Evolutionary conservation across 805 yeast species (phyloP).

Genomic region (Nakazawaea wickerhamii): DNA sequence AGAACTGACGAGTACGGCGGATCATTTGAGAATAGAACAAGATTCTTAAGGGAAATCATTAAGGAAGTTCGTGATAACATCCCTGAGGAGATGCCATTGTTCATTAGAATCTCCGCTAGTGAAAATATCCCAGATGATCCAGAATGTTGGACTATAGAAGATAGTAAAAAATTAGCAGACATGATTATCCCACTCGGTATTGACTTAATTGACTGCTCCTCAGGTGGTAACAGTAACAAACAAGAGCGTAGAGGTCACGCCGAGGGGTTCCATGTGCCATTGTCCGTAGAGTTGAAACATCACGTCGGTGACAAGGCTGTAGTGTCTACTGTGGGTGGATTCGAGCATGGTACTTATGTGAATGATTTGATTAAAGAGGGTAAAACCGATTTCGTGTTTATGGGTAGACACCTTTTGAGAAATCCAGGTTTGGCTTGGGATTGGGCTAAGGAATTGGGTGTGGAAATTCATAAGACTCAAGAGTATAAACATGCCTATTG

Average conservation of each 20-base stretch:
- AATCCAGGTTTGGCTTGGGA: conserved; percentile 45
- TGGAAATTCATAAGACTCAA: conserved; percentile 32
- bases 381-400: conserved; percentile 40
- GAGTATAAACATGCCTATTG: conserved; percentile 18
- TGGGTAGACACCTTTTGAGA: conserved; percentile 40
- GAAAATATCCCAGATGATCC: conserved; percentile 33
- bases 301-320: conserved; percentile 36
- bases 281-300: conserved; percentile 37
- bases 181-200: conserved; percentile 37
- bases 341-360: conserved; percentile 31
- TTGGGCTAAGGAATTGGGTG: conserved; percentile 46
- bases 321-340: conserved; percentile 44
- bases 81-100: conserved; percentile 39
- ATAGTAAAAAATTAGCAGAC: conserved; percentile 36
- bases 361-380: conserved; percentile 36
- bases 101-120: conserved; percentile 41
- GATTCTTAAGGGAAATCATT: conserved; percentile 42
- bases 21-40: conserved; percentile 48
- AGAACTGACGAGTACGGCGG: conserved; percentile 66
- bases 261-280: conserved; percentile 32
- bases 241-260: conserved; percentile 23
- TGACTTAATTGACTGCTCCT: conserved; percentile 48
- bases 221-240: conserved; percentile 42
- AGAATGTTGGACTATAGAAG: conserved; percentile 39
- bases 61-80: conserved; percentile 36